Base-by-base conservation (phyloP, 1,284 basidiomycete genomes). In the Ganoderma multipileum region DNA sequence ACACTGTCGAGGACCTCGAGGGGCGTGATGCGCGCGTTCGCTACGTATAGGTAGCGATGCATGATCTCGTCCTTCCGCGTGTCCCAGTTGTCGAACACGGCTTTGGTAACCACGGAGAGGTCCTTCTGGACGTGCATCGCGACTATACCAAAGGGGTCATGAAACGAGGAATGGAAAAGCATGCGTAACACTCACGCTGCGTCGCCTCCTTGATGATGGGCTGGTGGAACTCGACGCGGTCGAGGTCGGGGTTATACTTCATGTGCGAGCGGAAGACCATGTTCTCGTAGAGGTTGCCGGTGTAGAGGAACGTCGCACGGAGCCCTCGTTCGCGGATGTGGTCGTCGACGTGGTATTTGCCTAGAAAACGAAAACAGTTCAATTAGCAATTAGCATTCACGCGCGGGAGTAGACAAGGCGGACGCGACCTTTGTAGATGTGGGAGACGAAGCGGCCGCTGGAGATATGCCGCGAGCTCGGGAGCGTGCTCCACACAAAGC, bases 201-300 rank as follows among this genome's bases (percentile, higher is more conserved):
- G 74, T 76, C n/a, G 55, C 65, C 47, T 68, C 71, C 63, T 73
- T 73, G 39, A 76, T 71, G 67, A 76, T 64, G 0, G 74, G 69
- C 64, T 76, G 74, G 41, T 62, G 67, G 68, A 76, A 76, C 63
- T 74, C 74, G 12, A 76, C 72, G 16, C 63, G 63, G 61, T 76
- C 74, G 59, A 58, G 68, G 28, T 68, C 72, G 33, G 39, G 61
- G 41, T 76, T 65, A 63, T 76, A 76, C 39, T 41, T 65, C 72
- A 76, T 71, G 66, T 76, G 73, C 42, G 67, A 62, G 12, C 74
- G 71, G 63, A 70, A 68, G 26, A 76, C 68, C 73, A 74, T 72
- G 61, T 76, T 76, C 63, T 76, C 74, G 65, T 74, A 76, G 67
- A 76, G 74, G 66, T 76, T 76, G 8, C 74, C 74, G 3, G 74